Conservation (phyloP, 1,284 basidiomycete genomes). For the Irpex rosettiformis region DNA sequence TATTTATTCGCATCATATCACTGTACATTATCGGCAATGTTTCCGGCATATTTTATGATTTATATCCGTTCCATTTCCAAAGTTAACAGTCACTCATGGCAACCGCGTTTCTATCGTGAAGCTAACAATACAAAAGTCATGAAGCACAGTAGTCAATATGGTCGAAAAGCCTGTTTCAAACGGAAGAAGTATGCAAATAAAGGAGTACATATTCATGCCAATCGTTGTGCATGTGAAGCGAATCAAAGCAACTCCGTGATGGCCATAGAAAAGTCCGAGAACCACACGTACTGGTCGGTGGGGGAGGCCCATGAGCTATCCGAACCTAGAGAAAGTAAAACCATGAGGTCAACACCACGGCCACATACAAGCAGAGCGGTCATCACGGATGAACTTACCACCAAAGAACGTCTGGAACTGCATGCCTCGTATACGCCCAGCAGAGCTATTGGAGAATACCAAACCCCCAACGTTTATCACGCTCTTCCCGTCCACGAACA, state of each 20-base stretch:
- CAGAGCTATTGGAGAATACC: constrained; percentile 20
- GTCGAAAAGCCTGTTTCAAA: neutral
- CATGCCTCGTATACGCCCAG: constrained; percentile 25
- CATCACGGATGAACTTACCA: constrained; percentile 35
- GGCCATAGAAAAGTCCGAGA: constrained; percentile 49
- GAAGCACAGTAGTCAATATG: neutral
- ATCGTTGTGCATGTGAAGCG: neutral
- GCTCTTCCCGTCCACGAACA: constrained; percentile 19
- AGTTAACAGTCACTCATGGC: neutral
- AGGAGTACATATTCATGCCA: neutral
- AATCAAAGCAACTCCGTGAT: constrained; percentile 18
- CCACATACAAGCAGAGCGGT: constrained; percentile 2
- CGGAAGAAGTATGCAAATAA: neutral
- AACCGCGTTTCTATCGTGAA: neutral
- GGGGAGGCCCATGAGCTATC: constrained; percentile 59
- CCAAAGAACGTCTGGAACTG: constrained; percentile 57
- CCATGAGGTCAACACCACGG: neutral
- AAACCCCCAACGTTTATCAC: constrained; percentile 43
- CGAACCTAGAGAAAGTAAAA: constrained; percentile 36
- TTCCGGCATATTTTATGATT: neutral
- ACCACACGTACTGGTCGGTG: constrained; percentile 55
- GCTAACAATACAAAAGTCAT: neutral
- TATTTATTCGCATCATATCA: neutral
- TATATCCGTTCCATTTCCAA: neutral
- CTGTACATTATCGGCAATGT: neutral